Evolutionary conservation across 1,139 yeast species (phyloP).

Genomic region (Taphrina wiesneri): DNA sequence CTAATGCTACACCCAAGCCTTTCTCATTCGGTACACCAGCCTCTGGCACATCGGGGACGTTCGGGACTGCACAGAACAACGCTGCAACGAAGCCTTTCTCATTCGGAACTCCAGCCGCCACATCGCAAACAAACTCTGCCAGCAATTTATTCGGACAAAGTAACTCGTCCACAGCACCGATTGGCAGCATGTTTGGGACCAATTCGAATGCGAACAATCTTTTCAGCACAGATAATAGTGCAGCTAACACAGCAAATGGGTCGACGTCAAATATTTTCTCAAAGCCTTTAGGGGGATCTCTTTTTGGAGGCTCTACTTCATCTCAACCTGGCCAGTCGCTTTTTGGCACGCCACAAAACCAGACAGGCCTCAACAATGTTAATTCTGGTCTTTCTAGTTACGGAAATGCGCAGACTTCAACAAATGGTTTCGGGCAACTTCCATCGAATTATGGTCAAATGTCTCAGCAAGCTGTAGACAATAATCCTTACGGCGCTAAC

Average conservation of each 20-base stretch:
- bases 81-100: constrained; percentile 17
- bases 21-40: constrained; percentile 24
- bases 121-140: neutral
- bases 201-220: constrained; percentile 31
- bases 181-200: constrained; percentile 43
- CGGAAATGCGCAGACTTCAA: neutral
- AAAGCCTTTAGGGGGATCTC: constrained; percentile 42
- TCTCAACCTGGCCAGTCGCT: constrained; percentile 4
- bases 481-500: constrained; percentile 73
- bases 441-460: constrained; percentile 36
- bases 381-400: neutral
- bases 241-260: constrained; percentile 37
- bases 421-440: constrained; percentile 17
- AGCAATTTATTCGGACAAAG: neutral
- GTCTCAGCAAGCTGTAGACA: constrained; percentile 52
- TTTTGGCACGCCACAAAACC: constrained; percentile 8
- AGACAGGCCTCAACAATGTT: neutral
- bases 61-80: neutral
- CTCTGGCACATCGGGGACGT: constrained; percentile 8
- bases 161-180: neutral
- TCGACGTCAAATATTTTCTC: neutral
- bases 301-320: constrained; percentile 30
- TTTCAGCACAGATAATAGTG: constrained; percentile 36
- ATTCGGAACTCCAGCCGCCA: constrained; percentile 36
- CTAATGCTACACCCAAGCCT: constrained; percentile 5